phyloP scores from a whole-genome alignment of 441 rosid genomes.

The Erysimum pusillum region DNA sequence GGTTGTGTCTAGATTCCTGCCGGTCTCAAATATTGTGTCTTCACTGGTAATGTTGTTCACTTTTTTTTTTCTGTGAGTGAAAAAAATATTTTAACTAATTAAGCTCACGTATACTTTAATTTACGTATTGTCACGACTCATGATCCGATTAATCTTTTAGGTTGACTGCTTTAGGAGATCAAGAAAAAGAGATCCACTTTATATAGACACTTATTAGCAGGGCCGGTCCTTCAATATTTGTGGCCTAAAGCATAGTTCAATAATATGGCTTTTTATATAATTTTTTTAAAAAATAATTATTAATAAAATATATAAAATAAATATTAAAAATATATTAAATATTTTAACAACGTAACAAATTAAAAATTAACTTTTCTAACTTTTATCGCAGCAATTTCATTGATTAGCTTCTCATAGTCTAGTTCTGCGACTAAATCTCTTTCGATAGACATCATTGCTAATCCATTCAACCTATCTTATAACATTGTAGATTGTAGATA shows the following conservation, averaged over 20 bases:
- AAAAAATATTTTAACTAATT: neutral
- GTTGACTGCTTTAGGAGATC: neutral
- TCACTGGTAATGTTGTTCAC: constrained; percentile 23
- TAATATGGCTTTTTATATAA: too few relatives aligned
- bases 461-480: neutral
- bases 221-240: too few relatives aligned
- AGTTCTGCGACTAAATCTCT: neutral
- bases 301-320: too few relatives aligned
- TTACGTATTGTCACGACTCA: neutral
- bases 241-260: too few relatives aligned
- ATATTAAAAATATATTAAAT: too few relatives aligned
- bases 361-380: too few relatives aligned
- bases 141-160: neutral
- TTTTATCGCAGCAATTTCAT: too few relatives aligned
- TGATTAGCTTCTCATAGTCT: neutral
- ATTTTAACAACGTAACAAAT: too few relatives aligned
- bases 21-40: constrained; percentile 17
- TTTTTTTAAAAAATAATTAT: too few relatives aligned
- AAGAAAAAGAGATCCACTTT: neutral
- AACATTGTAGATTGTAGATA: neutral
- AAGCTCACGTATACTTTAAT: neutral
- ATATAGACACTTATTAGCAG: neutral
- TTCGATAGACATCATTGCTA: neutral
- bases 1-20: constrained; percentile 25
- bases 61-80: neutral